Base-by-base conservation (phyloP, 331 rosid species). In the Prunus yedoensis region DNA sequence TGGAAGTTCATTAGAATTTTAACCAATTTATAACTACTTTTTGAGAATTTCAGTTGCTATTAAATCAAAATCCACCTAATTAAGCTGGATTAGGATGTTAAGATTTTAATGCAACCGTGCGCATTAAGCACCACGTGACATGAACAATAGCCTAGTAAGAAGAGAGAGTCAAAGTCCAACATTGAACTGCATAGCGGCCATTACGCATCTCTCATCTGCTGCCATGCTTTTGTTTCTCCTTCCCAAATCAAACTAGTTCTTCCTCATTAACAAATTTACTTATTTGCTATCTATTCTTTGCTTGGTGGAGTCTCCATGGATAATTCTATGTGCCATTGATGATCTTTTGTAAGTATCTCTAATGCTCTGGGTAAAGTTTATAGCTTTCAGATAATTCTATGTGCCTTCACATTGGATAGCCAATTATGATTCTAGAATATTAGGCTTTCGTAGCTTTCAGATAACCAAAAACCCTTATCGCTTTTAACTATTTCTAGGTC, bases 191-290 rank as follows among this genome's bases (percentile, higher is more conserved):
- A 38, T 2, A 60, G 41, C 66, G 66, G 66, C 41, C 66, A 6
- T 60, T 27, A 60, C 66, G 66, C 66, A 60, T 60, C 66, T 60
- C 66, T 60, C 16, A 60, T 60, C 30, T 53, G 59, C 43, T 60
- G 41, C 41, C 66, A 14, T 60, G 28, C 41, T 28, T 25, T 60
- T 23, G 20, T 60, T 60, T 60, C 66, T 38, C 2, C 17, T 52
- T 52, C 6, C 57, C 57, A 52, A 52, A 52, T 52, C 9, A 16
- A 52, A 6, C 8, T 11, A 3, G 5, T 52, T 17, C 57, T 14
- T 52, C 9, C 9, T 27, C 66, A 27, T 13, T 60, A 27, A 57
- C 17, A 17, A 35, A 27, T 60, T 60, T 5, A 8, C 4, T 60
- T 14, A 27, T 14, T 60, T 27, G 41, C 20, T 60, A 43, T 27